These are phyloP conservation scores for Suillus hirtellus DNA, from an alignment of 768 basidiomycete species.

Conservation along the genomic window DNA sequence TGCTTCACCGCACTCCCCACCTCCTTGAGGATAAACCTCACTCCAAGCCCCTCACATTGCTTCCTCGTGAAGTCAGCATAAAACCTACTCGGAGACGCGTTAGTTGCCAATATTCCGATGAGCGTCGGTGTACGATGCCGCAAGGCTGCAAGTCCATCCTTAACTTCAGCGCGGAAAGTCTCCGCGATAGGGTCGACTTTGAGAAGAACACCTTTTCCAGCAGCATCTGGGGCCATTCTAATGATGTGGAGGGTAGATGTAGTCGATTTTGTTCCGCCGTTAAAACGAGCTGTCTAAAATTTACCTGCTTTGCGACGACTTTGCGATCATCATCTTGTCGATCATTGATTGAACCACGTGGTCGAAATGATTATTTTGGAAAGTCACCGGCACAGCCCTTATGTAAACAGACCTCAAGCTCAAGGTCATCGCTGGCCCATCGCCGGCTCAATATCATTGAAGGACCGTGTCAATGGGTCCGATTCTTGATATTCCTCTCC, in stretches of 20 bases:
- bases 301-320: not conserved
- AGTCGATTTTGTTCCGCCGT: not conserved
- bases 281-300: not conserved
- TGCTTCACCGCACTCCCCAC: conserved; percentile 42
- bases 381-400: not conserved
- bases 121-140: conserved; percentile 60
- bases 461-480: not conserved
- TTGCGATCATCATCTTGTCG: conserved; percentile 1
- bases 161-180: conserved; percentile 71
- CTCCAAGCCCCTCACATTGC: conserved; percentile 86
- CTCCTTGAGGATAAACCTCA: conserved; percentile 78
- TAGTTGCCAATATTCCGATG: conserved; percentile 89
- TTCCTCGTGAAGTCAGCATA: conserved; percentile 92
- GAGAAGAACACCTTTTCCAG: conserved; percentile 72
- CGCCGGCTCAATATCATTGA: not conserved
- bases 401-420: not conserved
- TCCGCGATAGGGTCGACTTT: conserved; percentile 78
- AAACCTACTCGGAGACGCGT: conserved; percentile 72
- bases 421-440: not conserved
- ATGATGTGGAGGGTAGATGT: not conserved
- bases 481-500: not conserved
- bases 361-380: not conserved
- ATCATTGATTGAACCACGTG: conserved; percentile 8
- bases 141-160: conserved; percentile 38
- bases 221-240: conserved; percentile 30